phyloP scores from a whole-genome alignment of 2,329 filamentous ascomycete genomes.

The Saccharata proteae region DNA sequence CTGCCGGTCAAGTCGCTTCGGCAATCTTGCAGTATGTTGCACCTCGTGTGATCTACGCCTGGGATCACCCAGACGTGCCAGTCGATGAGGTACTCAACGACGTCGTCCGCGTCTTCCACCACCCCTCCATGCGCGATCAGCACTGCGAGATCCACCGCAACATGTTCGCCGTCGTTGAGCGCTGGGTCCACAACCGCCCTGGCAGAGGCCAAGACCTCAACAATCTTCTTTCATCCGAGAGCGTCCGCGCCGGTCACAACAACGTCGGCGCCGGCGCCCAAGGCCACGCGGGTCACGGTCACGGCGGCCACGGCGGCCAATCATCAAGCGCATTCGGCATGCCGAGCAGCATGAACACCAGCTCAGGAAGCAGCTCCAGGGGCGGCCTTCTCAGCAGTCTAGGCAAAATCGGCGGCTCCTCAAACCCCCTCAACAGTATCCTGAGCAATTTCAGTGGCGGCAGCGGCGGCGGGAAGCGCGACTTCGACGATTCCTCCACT shows the following conservation, averaged over 20 bases:
- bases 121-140: conserved; percentile 70
- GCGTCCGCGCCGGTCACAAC: conserved; percentile 73
- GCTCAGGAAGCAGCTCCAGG: conserved; percentile 3
- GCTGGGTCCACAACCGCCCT: conserved; percentile 62
- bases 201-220: conserved; percentile 58
- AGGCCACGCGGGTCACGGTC: conserved; percentile 19
- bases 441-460: conserved; percentile 3
- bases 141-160: conserved; percentile 66
- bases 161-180: conserved; percentile 79
- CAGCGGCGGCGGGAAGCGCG: conserved; percentile 6
- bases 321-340: background rate
- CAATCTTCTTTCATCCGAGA: conserved; percentile 65
- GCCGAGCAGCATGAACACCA: conserved; percentile 1
- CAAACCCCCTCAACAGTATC: conserved; percentile 7
- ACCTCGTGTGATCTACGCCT: conserved; percentile 80
- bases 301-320: conserved; percentile 11
- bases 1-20: conserved; percentile 36
- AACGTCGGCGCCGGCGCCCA: no score
- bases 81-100: conserved; percentile 77
- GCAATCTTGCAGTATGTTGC: conserved; percentile 72
- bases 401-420: conserved; percentile 6
- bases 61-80: conserved; percentile 75
- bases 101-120: conserved; percentile 74
- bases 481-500: conserved; percentile 1
- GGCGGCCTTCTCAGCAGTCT: conserved; percentile 4